Percentiles rank a stretch among this genome's conserved stretches.
These are phyloP conservation scores for Exophiala calicioides DNA, from an alignment of 2,329 filamentous ascomycete genomes.

Conservation along the genomic window DNA sequence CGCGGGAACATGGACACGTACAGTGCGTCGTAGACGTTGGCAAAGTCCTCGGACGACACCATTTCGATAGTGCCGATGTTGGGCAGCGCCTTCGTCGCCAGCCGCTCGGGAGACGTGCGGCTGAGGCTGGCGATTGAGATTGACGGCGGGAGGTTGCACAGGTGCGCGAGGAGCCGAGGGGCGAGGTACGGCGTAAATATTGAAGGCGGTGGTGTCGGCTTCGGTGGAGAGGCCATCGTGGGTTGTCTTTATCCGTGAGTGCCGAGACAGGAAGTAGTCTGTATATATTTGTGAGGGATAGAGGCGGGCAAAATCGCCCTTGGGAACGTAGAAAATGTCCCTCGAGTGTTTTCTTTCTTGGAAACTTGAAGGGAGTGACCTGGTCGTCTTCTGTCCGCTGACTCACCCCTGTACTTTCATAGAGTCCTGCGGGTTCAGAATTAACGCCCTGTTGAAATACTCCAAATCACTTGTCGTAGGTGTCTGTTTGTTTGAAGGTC, in stretches of 20 bases:
- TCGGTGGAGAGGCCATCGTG: neutral
- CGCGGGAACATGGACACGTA: conserved; percentile 27
- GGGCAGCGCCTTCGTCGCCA: conserved; percentile 21
- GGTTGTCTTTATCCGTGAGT: neutral
- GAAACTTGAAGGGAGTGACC: no score
- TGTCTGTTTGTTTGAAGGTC: no score
- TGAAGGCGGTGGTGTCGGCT: conserved; percentile 1
- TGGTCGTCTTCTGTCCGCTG: no score
- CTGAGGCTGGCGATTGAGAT: conserved; percentile 12
- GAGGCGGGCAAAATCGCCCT: no score
- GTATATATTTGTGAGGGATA: neutral
- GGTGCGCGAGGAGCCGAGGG: conserved; percentile 3
- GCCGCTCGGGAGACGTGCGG: conserved; percentile 14
- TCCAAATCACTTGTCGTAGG: no score
- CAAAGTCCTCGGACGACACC: conserved; percentile 24
- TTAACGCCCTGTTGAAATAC: no score
- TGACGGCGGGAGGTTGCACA: conserved; percentile 12
- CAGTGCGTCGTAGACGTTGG: conserved; percentile 21
- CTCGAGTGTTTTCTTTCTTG: no score
- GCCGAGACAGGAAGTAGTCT: no score
- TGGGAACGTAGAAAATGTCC: no score
- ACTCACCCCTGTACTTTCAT: no score
- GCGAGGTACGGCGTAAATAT: conserved; percentile 19
- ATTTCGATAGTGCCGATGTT: conserved; percentile 28
- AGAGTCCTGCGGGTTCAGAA: no score